Evolutionary conservation across 1,139 yeast species (phyloP), one percentile per base, ranked within the genome.

Genomic region (Petasospora rhodanensis): DNA sequence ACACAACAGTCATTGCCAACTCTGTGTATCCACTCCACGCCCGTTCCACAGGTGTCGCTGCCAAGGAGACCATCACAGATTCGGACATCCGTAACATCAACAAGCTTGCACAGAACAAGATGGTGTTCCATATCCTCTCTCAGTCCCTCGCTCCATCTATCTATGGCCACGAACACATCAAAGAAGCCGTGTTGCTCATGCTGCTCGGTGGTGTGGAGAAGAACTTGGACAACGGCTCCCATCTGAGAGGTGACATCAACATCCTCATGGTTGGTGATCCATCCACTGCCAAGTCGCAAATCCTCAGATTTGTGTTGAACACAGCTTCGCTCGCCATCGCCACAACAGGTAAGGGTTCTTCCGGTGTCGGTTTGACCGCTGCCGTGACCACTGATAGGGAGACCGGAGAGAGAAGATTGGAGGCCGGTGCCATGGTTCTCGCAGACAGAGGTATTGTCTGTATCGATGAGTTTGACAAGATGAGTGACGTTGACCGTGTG

Each of bases 311-410:
- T 56, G 97, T 93, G 14, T 68, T 91, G 42, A 91, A 91, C 57
- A 91, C 97, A 0, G 98, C 98, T 0, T 70, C 94, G 2, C 68
- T 91, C 49, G 98, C 98, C 2, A 89, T 91, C 51, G 96, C 98
- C 18, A 93, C 99, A 2, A 93, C 99, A 2, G 99, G 99, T 66
- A 78, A 96, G 59, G 99, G 98, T 41, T 89, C 97, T 12, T 89
- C 98, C 0, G 99, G 98, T 60, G 99, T 93, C 30, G 99, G 98
- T 83, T 74, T 91, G 54, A 91, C 99, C 0, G 99, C 99, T 11
- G 98, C 99, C 0, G 99, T 91, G 5, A 89, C 97, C 4, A 76
- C 91, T 3, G 99, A 91, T 59, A 81, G 81, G 52, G 98, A 91
- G 59, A 91, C 98, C 1, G 98, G 98, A 34, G 99, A 91, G 64